phyloP scores from a whole-genome alignment of 441 rosid genomes.

The Jatropha podagrica region DNA sequence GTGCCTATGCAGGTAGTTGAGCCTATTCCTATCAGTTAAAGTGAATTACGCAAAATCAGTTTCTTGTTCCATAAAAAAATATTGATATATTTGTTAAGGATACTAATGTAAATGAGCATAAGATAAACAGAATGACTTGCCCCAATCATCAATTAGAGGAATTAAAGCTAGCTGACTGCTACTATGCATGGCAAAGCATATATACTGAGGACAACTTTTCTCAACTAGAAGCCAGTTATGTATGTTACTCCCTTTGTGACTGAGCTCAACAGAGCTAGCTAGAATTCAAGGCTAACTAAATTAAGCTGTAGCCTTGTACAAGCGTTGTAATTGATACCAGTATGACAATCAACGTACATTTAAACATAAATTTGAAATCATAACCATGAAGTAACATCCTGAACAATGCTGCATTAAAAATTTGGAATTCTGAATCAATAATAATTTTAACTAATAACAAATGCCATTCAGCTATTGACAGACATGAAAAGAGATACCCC shows the following conservation, averaged over 20 bases:
- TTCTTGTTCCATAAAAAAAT: constrained; percentile 7
- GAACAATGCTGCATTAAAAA: background rate
- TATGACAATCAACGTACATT: background rate
- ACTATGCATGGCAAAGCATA: background rate
- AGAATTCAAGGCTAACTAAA: background rate
- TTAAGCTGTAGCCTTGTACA: background rate
- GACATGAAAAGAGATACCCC: constrained; percentile 52
- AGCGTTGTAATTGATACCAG: background rate
- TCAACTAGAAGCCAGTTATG: background rate
- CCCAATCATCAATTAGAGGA: constrained; percentile 1
- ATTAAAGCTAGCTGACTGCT: background rate
- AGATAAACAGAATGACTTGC: background rate
- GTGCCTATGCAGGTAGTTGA: background rate
- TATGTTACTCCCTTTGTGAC: background rate
- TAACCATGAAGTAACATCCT: constrained; percentile 3
- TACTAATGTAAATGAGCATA: constrained; percentile 5
- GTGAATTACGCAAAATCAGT: constrained; percentile 1
- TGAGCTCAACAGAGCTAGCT: background rate
- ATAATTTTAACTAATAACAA: background rate
- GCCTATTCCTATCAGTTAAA: background rate
- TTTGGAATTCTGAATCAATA: background rate
- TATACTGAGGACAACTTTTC: background rate
- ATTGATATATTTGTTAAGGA: background rate
- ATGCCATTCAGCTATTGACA: constrained; percentile 7
- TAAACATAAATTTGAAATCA: background rate